A percentile compares a stretch with the other conserved stretches of the same genome.
phyloP scores from a whole-genome alignment of 306 rosid species.

The Rubus parviflorus region DNA sequence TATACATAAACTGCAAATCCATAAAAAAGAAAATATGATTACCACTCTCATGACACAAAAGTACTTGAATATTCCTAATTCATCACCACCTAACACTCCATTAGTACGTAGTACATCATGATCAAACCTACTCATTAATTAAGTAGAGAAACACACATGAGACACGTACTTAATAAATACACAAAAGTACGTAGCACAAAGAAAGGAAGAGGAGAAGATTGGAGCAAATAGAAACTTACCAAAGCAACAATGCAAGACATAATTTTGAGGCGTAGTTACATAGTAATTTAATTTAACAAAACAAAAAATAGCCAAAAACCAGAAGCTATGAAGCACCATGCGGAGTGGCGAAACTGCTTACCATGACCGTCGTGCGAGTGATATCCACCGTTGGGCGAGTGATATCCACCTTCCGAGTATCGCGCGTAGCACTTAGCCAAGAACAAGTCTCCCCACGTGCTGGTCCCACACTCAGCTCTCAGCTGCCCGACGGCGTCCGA shows the following conservation, averaged over 20 bases:
- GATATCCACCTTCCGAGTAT: constrained; percentile 47
- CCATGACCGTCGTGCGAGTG: constrained; percentile 45
- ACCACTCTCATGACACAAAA: neutral
- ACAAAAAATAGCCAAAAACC: constrained; percentile 7
- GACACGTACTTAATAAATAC: neutral
- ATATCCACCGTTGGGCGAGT: constrained; percentile 52
- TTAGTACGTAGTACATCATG: neutral
- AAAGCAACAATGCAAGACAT: neutral
- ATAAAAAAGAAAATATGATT: neutral
- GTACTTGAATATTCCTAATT: neutral
- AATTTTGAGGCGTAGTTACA: neutral
- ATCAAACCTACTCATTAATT: constrained; percentile 6
- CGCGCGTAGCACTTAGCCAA: constrained; percentile 94
- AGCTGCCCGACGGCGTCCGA: constrained; percentile 76
- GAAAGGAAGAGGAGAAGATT: neutral
- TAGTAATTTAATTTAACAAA: neutral
- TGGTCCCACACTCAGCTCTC: constrained; percentile 59
- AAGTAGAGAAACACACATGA: neutral
- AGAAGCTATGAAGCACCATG: constrained; percentile 25
- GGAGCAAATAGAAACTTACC: neutral
- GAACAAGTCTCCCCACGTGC: constrained; percentile 61
- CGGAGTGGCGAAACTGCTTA: constrained; percentile 40
- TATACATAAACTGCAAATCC: neutral
- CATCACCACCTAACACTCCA: constrained; percentile 2
- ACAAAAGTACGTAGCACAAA: neutral